Evolutionary conservation across 805 yeast genomes (phyloP).

Genomic region (Candida yuanshanica): DNA sequence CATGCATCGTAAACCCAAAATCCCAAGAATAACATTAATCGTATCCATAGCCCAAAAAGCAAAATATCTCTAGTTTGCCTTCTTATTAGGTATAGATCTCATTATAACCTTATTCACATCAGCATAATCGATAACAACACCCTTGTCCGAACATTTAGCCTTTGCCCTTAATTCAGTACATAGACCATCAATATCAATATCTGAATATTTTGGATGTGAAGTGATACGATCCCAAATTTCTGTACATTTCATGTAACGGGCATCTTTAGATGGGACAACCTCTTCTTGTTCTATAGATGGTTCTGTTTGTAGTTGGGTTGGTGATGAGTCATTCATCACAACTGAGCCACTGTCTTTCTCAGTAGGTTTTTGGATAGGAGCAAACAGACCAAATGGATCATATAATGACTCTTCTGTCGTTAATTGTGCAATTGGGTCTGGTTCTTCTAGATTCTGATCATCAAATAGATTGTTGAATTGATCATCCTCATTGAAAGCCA

Average conservation of each 20-base stretch:
- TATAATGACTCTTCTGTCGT: constrained; percentile 52
- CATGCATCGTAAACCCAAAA: no score
- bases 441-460: constrained; percentile 12
- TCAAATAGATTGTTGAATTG: constrained; percentile 11
- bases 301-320: constrained; percentile 2
- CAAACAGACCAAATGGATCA: constrained; percentile 42
- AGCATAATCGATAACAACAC: constrained; percentile 77
- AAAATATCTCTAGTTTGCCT: not conserved
- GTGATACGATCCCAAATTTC: constrained; percentile 97
- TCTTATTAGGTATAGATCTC: constrained; percentile 6
- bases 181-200: constrained; percentile 89
- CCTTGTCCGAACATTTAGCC: constrained; percentile 92
- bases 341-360: not conserved
- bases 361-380: constrained; percentile 7
- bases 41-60: not conserved
- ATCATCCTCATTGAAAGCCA: constrained; percentile 37
- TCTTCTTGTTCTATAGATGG: constrained; percentile 22
- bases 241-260: constrained; percentile 63
- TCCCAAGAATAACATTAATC: not conserved
- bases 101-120: constrained; percentile 62
- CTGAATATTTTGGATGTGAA: constrained; percentile 88
- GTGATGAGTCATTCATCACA: not conserved
- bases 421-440: constrained; percentile 37
- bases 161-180: constrained; percentile 84
- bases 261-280: constrained; percentile 67